A percentile compares a stretch with the other conserved stretches of the same genome.
Evolutionary conservation across 495 filamentous ascomycete species (phyloP).

Genomic region (Penicillium soppii): DNA sequence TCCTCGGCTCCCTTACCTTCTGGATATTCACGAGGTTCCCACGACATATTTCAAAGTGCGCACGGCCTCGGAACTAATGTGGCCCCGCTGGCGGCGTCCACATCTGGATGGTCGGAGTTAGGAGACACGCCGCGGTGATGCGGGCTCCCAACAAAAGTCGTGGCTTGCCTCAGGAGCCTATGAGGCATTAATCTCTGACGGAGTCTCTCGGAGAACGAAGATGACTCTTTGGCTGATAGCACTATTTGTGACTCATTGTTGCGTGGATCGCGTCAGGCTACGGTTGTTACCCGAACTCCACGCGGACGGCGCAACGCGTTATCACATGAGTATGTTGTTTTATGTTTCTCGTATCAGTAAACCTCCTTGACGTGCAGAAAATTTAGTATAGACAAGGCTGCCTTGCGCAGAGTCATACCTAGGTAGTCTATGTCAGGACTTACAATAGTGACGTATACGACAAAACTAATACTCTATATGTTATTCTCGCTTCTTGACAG

Average conservation of each 20-base stretch:
- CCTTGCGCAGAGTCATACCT: too few species aligned
- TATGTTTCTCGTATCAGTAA: neutral
- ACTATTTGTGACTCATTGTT: constrained; percentile 8
- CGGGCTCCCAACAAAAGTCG: neutral
- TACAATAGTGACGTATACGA: too few species aligned
- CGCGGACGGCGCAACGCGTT: neutral
- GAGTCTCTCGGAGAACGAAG: too few species aligned
- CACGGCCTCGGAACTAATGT: neutral
- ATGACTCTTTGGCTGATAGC: neutral
- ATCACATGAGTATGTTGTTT: neutral
- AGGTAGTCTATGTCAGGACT: too few species aligned
- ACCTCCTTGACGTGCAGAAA: too few species aligned
- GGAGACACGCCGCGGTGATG: neutral
- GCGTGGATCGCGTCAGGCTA: neutral
- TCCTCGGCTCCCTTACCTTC: neutral
- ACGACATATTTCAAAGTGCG: neutral
- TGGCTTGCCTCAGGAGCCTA: neutral
- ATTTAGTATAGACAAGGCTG: too few species aligned
- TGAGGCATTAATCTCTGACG: neutral
- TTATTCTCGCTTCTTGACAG: too few species aligned
- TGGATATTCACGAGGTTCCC: neutral
- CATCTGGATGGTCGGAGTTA: constrained; percentile 3
- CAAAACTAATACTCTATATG: too few species aligned
- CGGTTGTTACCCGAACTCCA: neutral
- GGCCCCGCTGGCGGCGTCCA: neutral